Evolutionary conservation across 2,329 filamentous ascomycete genomes (phyloP).

Genomic region (Karstenula rhodostoma): DNA sequence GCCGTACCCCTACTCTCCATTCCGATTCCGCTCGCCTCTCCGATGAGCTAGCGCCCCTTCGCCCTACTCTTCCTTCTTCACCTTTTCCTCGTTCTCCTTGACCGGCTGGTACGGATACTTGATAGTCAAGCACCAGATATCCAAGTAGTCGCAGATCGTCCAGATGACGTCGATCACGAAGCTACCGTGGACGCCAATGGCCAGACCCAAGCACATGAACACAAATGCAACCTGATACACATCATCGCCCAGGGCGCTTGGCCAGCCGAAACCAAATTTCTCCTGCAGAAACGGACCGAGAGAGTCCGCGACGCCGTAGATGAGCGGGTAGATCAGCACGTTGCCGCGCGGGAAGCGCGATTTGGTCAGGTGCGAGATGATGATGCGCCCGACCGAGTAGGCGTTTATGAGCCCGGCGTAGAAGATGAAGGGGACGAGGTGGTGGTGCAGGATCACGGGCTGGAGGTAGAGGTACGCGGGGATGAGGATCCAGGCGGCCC

Average conservation of each 20-base stretch:
- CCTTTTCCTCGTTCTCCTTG: constrained; percentile 35
- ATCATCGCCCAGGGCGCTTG: constrained; percentile 59
- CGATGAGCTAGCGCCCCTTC: no score
- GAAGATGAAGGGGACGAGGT: constrained; percentile 88
- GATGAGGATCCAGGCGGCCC: constrained; percentile 78
- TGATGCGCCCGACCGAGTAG: constrained; percentile 94
- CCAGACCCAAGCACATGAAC: constrained; percentile 85
- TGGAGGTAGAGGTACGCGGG: constrained; percentile 83
- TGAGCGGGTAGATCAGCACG: constrained; percentile 79
- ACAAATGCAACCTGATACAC: constrained; percentile 93
- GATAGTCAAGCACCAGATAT: constrained; percentile 98
- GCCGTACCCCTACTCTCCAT: background rate
- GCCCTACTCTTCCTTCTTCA: constrained; percentile 35
- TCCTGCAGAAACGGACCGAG: constrained; percentile 72
- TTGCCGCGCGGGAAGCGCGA: constrained; percentile 90
- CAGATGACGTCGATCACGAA: constrained; percentile 98
- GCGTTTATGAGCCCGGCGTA: constrained; percentile 92
- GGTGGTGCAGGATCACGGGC: constrained; percentile 79
- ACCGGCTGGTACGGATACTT: constrained; percentile 74
- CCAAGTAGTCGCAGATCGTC: constrained; percentile 96
- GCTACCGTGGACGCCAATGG: constrained; percentile 91
- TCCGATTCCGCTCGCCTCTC: background rate
- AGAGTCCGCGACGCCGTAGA: constrained; percentile 80
- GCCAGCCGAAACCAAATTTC: constrained; percentile 55
- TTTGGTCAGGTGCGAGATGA: constrained; percentile 90